phyloP scores from a whole-genome alignment of 495 filamentous ascomycete genomes.

The Trichoderma asperelloides region DNA sequence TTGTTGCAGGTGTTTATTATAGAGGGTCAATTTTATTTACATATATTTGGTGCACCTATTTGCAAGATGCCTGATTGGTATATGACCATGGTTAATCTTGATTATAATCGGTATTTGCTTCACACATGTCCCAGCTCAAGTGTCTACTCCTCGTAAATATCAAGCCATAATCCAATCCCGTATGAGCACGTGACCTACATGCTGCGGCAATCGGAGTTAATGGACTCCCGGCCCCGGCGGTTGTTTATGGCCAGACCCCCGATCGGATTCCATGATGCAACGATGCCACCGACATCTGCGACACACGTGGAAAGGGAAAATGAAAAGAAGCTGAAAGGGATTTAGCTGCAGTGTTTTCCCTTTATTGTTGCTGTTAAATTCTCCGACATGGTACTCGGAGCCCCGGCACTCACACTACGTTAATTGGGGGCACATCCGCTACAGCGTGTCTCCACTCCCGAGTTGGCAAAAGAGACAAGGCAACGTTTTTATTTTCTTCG shows the following conservation, averaged over 20 bases:
- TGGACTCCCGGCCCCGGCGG: not conserved
- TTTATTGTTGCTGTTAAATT: not conserved
- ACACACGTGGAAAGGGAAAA: not conserved
- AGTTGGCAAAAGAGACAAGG: not conserved
- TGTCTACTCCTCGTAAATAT: too few relatives aligned
- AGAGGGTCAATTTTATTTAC: too few relatives aligned
- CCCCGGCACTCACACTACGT: too few relatives aligned
- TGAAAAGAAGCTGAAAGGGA: not conserved
- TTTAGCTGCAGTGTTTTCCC: not conserved
- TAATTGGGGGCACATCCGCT: too few relatives aligned
- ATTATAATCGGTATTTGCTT: too few relatives aligned
- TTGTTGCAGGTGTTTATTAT: too few relatives aligned
- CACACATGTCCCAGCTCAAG: too few relatives aligned
- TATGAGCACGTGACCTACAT: not conserved
- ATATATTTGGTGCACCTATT: too few relatives aligned
- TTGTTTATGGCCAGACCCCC: not conserved
- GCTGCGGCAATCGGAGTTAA: constrained; percentile 4
- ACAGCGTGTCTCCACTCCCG: not conserved
- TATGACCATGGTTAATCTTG: too few relatives aligned
- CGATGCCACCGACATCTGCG: not conserved
- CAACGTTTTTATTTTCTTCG: not conserved
- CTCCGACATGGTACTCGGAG: too few relatives aligned
- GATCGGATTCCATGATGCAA: not conserved
- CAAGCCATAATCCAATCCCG: too few relatives aligned
- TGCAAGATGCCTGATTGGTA: too few relatives aligned